Evolutionary conservation across 495 filamentous ascomycete genomes (phyloP).

Genomic region (Hyaloscypha hepaticicola): DNA sequence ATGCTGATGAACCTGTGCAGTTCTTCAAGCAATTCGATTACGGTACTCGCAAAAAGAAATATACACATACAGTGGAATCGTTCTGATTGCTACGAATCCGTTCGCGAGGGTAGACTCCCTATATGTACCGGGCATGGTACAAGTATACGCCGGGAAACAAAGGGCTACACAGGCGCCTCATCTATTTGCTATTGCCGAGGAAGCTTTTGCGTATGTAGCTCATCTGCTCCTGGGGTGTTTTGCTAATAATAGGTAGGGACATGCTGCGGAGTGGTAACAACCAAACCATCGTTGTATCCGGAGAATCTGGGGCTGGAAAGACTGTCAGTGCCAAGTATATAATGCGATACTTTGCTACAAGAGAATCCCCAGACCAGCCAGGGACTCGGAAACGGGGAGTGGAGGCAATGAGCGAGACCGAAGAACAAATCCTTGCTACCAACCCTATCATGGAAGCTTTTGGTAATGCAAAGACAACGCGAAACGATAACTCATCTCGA

Average conservation of each 20-base stretch:
- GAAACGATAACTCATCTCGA: constrained; percentile 98
- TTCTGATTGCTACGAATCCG: constrained; percentile 97
- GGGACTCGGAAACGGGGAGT: constrained; percentile 72
- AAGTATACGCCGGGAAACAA: constrained; percentile 97
- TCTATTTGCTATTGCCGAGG: constrained; percentile 98
- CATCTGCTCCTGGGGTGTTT: neutral
- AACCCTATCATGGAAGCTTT: constrained; percentile 99
- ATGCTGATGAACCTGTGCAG: constrained; percentile 44
- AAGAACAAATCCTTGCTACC: constrained; percentile 96
- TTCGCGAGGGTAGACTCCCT: constrained; percentile 97
- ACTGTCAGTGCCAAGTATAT: constrained; percentile 99
- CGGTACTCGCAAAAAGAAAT: constrained; percentile 99
- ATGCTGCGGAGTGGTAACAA: constrained; percentile 96
- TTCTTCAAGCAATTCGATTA: constrained; percentile 95
- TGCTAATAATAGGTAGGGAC: constrained; percentile 58
- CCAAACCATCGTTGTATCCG: constrained; percentile 97
- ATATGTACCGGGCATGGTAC: constrained; percentile 98
- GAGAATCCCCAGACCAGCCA: constrained; percentile 89
- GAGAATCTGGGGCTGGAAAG: constrained; percentile 97
- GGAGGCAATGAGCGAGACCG: constrained; percentile 95
- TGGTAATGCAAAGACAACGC: constrained; percentile 97
- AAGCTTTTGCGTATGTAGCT: constrained; percentile 85
- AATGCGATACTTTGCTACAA: constrained; percentile 98
- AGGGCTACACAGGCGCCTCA: constrained; percentile 94
- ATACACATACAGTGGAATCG: constrained; percentile 99